Evolutionary conservation across 352 stramenopile species (phyloP).

Genomic region (Globisporangium acanthophoron): DNA sequence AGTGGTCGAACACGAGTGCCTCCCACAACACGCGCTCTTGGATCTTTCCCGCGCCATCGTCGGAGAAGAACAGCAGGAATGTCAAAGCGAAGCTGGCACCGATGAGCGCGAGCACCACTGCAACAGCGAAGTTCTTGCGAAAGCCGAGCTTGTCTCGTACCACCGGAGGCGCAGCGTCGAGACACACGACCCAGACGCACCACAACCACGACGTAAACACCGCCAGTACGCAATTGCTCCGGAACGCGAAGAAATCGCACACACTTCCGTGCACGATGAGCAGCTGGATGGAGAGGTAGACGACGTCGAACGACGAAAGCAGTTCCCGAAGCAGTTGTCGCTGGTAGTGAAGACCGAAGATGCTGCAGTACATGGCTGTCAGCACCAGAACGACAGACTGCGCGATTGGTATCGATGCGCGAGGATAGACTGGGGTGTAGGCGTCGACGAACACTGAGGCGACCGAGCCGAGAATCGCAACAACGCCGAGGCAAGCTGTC

Average conservation of each 20-base stretch:
- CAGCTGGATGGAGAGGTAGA: conserved; percentile 22
- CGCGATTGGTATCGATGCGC: too few species aligned
- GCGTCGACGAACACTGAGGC: neutral
- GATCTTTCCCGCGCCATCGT: neutral
- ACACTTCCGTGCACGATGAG: conserved; percentile 10
- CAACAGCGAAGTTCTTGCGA: neutral
- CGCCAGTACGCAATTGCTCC: conserved; percentile 1
- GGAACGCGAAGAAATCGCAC: conserved; percentile 12
- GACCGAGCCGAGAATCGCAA: neutral
- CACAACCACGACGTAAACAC: conserved; percentile 13
- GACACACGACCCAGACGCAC: conserved; percentile 12
- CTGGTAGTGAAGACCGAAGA: conserved; percentile 3
- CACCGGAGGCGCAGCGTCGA: conserved; percentile 19
- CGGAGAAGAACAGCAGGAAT: conserved; percentile 1
- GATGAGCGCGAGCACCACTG: conserved; percentile 3
- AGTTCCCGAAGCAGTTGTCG: conserved; percentile 6
- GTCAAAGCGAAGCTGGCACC: neutral
- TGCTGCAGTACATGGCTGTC: neutral
- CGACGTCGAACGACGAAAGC: conserved; percentile 20
- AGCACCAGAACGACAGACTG: neutral
- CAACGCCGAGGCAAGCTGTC: neutral
- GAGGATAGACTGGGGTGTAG: neutral
- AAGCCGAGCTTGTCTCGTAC: conserved; percentile 10
- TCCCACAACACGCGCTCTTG: conserved; percentile 13
- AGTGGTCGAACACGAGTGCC: too few species aligned